Percentiles rank a stretch among this genome's conserved stretches.
Evolutionary conservation across 1,139 yeast species (phyloP).

Genomic region (Yamadazyma spencermartinsiae): DNA sequence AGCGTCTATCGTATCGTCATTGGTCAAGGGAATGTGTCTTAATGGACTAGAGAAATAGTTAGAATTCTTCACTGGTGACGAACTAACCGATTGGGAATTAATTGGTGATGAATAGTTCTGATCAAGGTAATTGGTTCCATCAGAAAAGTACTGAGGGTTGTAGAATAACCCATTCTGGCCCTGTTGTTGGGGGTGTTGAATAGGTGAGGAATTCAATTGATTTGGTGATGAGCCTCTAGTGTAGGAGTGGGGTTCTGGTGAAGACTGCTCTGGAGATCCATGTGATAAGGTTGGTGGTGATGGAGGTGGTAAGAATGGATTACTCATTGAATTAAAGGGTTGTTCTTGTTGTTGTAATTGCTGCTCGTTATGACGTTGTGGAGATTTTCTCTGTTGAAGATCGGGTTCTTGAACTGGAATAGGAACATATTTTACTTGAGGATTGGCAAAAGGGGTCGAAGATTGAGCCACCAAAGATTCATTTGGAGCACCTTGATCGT

Average conservation of each 20-base stretch:
- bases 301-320: constrained; percentile 43
- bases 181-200: constrained; percentile 6
- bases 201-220: constrained; percentile 26
- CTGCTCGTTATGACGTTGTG: constrained; percentile 8
- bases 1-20: constrained; percentile 37
- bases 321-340: constrained; percentile 15
- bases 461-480: not conserved
- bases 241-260: constrained; percentile 38
- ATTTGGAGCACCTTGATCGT: constrained; percentile 3
- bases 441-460: constrained; percentile 12
- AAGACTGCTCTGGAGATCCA: constrained; percentile 41
- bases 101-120: constrained; percentile 30
- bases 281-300: constrained; percentile 42
- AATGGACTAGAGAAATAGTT: constrained; percentile 24
- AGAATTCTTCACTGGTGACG: constrained; percentile 35
- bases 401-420: constrained; percentile 43
- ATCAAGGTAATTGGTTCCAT: constrained; percentile 16
- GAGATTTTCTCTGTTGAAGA: constrained; percentile 8
- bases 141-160: constrained; percentile 44
- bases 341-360: constrained; percentile 11
- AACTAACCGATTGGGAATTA: constrained; percentile 22
- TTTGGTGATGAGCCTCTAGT: constrained; percentile 32
- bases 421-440: constrained; percentile 35
- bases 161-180: constrained; percentile 23
- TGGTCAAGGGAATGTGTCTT: constrained; percentile 20